Evolutionary conservation across 73 alveolate species (phyloP), one percentile per base, ranked within the genome.

Genomic region (Uronychia setigera): DNA sequence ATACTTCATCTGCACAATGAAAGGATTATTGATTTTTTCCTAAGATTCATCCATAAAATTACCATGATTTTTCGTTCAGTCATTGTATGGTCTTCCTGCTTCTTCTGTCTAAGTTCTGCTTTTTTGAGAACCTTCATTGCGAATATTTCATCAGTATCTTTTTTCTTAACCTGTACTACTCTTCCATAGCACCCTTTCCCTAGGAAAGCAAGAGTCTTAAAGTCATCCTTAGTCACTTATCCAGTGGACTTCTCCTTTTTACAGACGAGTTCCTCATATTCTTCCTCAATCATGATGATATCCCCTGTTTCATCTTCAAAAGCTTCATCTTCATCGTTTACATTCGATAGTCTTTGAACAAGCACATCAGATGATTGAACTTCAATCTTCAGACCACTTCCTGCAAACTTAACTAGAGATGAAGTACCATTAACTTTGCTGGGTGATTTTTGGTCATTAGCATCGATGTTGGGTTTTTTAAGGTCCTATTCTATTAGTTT

Each of bases 81-180:
- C 90, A 84, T 86, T 33, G 95, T 92, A 87, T 92, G 97, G 74
- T 89, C 92, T 19, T 87, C 90, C 89, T 94, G 97, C 76, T 94
- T 94, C 78, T 81, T 86, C 92, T 92, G 85, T 33, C 85, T 78
- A 35, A 93, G 85, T 46, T 79, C 67, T 88, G 81, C 87, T 92
- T 94, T 94, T 31, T 94, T 90, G 84, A 94, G 93, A 90, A 92
- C 85, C 92, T 94, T 96, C 94, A 96, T 86, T 77, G 99, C 99
- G 74, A 92, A 95, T 58, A 82, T 84, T 67, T 93, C 76, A 30
- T 88, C 84, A 46, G 94, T 89, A 28, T 31, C 59, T 27, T 76
- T 76, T 31, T 14, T 76, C 60, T 46, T 46, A 5, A 88, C 96
- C 81, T 88, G 58, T 74, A 89, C 57, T 46, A 94, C 98, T 79